Conservation (phyloP, 2,329 filamentous ascomycete species). For the Dactylella cylindrospora region DNA sequence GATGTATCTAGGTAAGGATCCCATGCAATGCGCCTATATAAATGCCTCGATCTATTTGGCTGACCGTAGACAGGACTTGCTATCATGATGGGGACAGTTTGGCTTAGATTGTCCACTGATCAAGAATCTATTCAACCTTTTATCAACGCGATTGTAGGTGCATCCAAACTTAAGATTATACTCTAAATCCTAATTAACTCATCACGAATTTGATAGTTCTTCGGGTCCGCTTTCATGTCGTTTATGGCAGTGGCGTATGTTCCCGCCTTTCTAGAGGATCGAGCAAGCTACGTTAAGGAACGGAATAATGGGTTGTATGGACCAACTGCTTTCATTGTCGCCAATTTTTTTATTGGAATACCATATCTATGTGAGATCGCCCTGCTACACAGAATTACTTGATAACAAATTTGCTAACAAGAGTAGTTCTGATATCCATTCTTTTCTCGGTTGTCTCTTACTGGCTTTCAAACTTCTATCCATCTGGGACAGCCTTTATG, state of each 20-base stretch:
- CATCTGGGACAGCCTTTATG: conserved; percentile 68
- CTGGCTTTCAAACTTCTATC: conserved; percentile 76
- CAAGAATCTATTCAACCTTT: conserved; percentile 77
- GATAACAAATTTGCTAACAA: not conserved
- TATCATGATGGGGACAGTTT: conserved; percentile 86
- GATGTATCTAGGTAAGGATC: conserved; percentile 68
- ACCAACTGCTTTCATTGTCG: conserved; percentile 68
- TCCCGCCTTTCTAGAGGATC: conserved; percentile 78
- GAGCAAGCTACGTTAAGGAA: conserved; percentile 72
- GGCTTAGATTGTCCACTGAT: conserved; percentile 68
- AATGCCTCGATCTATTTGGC: conserved; percentile 28
- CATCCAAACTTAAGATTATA: not conserved
- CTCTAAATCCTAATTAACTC: not conserved
- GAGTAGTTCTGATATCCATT: conserved; percentile 67
- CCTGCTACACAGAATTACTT: not conserved
- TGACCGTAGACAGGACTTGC: conserved; percentile 60
- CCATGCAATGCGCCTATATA: conserved; percentile 8
- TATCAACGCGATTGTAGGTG: conserved; percentile 68
- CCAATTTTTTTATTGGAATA: conserved; percentile 79
- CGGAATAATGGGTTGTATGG: conserved; percentile 79
- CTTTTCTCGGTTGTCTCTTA: conserved; percentile 75
- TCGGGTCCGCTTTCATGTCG: conserved; percentile 72
- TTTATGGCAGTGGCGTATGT: conserved; percentile 86
- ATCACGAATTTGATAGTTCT: conserved; percentile 56
- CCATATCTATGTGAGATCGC: conserved; percentile 64